A percentile compares a stretch with the other conserved stretches of the same genome.
Conservation (phyloP, 2,329 filamentous ascomycete genomes). For the Aphanoascus verrucosus region DNA sequence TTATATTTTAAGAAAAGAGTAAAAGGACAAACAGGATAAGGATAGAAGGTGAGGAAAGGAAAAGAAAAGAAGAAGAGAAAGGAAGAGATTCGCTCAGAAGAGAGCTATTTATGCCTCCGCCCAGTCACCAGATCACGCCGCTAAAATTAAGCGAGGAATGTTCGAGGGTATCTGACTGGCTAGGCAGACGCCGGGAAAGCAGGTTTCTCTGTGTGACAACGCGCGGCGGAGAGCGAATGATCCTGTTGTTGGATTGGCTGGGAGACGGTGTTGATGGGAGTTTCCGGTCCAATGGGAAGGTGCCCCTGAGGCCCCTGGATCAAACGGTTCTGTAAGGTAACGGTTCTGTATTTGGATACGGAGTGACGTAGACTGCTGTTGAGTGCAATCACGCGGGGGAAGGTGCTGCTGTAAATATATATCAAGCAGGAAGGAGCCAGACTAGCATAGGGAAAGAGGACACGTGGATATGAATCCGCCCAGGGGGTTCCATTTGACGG, state of each 20-base stretch:
- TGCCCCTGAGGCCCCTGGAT: not conserved
- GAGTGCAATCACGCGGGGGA: not conserved
- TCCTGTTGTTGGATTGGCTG: not conserved
- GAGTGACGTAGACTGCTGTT: not conserved
- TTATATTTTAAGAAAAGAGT: no score
- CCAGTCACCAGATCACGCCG: constrained; percentile 3
- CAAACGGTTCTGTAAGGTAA: constrained; percentile 4
- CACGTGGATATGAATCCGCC: not conserved
- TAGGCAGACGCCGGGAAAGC: not conserved
- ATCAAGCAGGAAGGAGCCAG: not conserved
- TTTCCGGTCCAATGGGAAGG: constrained; percentile 1
- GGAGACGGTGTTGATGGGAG: constrained; percentile 1
- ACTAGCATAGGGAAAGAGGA: not conserved
- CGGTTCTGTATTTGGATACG: not conserved
- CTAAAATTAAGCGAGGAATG: constrained; percentile 11
- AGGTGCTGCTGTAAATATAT: not conserved
- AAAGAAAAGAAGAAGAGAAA: not conserved
- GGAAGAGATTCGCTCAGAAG: not conserved
- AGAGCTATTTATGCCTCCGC: constrained; percentile 13
- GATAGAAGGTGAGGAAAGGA: not conserved
- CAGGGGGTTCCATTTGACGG: not conserved
- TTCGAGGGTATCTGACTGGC: constrained; percentile 3
- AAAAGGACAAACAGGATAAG: not conserved
- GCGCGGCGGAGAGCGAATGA: not conserved
- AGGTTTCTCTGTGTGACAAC: not conserved